Evolutionary conservation across 805 yeast species (phyloP), one percentile per base, ranked within the genome.

Genomic region (Starmerella floris): DNA sequence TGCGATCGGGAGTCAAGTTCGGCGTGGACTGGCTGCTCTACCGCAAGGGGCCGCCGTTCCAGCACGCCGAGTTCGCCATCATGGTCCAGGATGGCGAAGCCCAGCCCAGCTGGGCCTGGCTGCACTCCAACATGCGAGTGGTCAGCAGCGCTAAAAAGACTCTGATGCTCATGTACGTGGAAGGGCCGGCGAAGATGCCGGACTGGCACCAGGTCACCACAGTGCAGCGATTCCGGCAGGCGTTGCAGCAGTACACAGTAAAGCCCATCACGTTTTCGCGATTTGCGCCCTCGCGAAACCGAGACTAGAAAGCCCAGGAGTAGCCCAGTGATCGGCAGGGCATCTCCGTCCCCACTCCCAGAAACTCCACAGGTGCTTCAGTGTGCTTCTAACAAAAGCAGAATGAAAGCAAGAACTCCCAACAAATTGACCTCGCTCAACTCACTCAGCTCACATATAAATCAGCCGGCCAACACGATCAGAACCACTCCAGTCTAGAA

Each of bases 21-120:
- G 95, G 95, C 2, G 72, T 82, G n/a, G 93, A 87, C 54, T 79
- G 66, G 60, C 62, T 91, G 8, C 65, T 91, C 4, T 91, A 91
- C 59, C 75, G 79, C 41, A 67, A 88, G 44, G 99, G 99, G 0
- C 98, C 97, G 8, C 96, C 96, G 1, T 84, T 87, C 58, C 76
- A 79, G 39, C 99, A 91, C 58, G 96, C 98, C 0, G 94, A 85
- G 57, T 83, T 74, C 59, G 83, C 88, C 5, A 63, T 83, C 3
- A 56, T 72, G 36, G 64, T 81, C 5, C 45, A 74, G 23, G 67
- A 72, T 1, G 60, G 63, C 10, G 52, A 52, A 11, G 64, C 57
- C 8, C 41, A 61, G 0, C 61, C 56, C 28, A 67, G 60, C 45
- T 76, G 74, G 71, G 68, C 66, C 56, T 79, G 87, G 74, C 67